Percentiles rank a stretch among this genome's conserved stretches.
These are phyloP conservation scores for Stentor coeruleus DNA, from an alignment of 73 alveolate species.

Conservation along the genomic window DNA sequence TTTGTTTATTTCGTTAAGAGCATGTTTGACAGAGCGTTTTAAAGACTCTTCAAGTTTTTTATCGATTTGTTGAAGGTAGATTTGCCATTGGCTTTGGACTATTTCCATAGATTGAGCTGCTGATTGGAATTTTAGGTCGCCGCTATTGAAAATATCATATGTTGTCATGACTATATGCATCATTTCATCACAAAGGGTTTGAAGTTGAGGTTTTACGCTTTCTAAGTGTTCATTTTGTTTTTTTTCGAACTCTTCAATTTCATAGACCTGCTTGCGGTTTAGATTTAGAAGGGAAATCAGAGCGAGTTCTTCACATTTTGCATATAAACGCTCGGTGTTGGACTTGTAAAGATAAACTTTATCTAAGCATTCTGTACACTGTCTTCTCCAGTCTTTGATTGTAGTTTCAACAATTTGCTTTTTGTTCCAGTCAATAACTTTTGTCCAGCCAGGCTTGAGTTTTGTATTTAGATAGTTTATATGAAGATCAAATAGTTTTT, in stretches of 20 bases:
- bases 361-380: conserved; percentile 69
- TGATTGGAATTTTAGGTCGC: conserved; percentile 23
- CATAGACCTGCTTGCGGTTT: conserved; percentile 60
- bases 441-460: conserved; percentile 68
- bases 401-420: conserved; percentile 62
- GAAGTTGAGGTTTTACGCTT: conserved; percentile 47
- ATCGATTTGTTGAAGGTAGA: conserved; percentile 63
- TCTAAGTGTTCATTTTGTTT: conserved; percentile 71
- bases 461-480: conserved; percentile 58
- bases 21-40: conserved; percentile 85
- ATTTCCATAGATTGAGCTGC: conserved; percentile 12
- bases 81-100: conserved; percentile 39
- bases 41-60: conserved; percentile 73
- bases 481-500: conserved; percentile 71
- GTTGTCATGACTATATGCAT: conserved; percentile 62
- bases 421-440: conserved; percentile 67
- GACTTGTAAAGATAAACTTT: conserved; percentile 77
- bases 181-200: conserved; percentile 59
- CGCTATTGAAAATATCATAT: conserved; percentile 58
- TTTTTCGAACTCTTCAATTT: conserved; percentile 60
- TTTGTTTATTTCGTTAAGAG: conserved; percentile 72
- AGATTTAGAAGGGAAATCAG: conserved; percentile 54
- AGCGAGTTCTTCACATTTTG: conserved; percentile 67
- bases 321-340: conserved; percentile 55
- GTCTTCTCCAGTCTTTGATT: conserved; percentile 71